Evolutionary conservation across 2,329 filamentous ascomycete species (phyloP).

Genomic region (Alternaria ethzedia): DNA sequence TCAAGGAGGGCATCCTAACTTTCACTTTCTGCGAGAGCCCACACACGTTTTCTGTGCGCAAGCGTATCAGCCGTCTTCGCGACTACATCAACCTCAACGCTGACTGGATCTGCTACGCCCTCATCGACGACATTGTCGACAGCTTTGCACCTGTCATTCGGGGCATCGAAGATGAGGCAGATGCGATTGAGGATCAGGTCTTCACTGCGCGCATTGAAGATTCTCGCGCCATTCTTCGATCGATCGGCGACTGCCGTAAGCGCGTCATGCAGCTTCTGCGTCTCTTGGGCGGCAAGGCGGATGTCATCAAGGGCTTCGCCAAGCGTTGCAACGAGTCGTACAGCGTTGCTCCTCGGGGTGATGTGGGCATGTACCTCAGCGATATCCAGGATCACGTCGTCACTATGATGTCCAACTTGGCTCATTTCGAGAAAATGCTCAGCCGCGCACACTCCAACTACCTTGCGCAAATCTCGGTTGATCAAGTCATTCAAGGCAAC

Average conservation of each 20-base stretch:
- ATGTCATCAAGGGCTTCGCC: slow-evolving; percentile 95
- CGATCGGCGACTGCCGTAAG: slow-evolving; percentile 89
- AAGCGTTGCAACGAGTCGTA: slow-evolving; percentile 99
- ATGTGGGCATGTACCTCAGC: slow-evolving; percentile 94
- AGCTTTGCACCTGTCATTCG: slow-evolving; percentile 89
- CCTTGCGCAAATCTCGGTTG: slow-evolving; percentile 89
- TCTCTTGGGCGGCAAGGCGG: slow-evolving; percentile 94
- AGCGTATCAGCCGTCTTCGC: slow-evolving; percentile 88
- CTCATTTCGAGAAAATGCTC: slow-evolving; percentile 97
- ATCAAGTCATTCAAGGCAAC: slow-evolving; percentile 87
- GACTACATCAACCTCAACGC: slow-evolving; percentile 94
- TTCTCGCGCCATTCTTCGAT: slow-evolving; percentile 82
- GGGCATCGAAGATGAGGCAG: slow-evolving; percentile 85
- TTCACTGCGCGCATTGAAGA: slow-evolving; percentile 92
- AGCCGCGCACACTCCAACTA: slow-evolving; percentile 95
- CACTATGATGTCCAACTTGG: slow-evolving; percentile 96
- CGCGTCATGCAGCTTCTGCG: slow-evolving; percentile 94
- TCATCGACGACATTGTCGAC: slow-evolving; percentile 99
- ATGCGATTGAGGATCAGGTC: slow-evolving; percentile 92
- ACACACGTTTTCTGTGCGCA: slow-evolving; percentile 87
- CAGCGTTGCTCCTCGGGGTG: slow-evolving; percentile 90
- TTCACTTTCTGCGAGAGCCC: slow-evolving; percentile 91
- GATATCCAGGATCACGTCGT: slow-evolving; percentile 99
- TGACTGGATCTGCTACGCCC: slow-evolving; percentile 98
- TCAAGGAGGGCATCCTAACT: slow-evolving; percentile 91